Percentiles rank a stretch among this genome's conserved stretches.
phyloP scores from a whole-genome alignment of 2,329 filamentous ascomycete species.

The Penicillium olsonii region DNA sequence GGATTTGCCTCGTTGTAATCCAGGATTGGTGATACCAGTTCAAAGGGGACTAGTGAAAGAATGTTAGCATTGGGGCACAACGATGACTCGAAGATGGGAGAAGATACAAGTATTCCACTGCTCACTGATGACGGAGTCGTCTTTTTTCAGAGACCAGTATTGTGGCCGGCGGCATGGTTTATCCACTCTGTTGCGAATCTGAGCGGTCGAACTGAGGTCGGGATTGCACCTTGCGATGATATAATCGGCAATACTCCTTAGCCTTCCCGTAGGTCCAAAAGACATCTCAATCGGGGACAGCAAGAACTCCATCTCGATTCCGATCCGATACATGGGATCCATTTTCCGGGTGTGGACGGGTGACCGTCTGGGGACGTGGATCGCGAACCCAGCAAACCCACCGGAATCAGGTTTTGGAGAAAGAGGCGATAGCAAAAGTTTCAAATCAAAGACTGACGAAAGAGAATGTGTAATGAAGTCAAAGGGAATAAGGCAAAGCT shows the following conservation, averaged over 20 bases:
- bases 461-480: no score
- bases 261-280: not conserved
- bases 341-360: not conserved
- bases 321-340: not conserved
- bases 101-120: not conserved
- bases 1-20: not conserved
- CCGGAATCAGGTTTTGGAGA: no score
- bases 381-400: no score
- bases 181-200: not conserved
- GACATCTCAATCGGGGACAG: not conserved
- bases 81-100: not conserved
- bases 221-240: not conserved
- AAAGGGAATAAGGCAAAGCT: no score
- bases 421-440: no score
- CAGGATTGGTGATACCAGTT: not conserved
- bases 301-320: not conserved
- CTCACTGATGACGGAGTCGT: not conserved
- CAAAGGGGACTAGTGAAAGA: not conserved
- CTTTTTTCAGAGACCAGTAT: not conserved
- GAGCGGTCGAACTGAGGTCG: not conserved
- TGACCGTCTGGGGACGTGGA: not conserved
- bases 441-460: no score
- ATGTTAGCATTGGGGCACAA: not conserved
- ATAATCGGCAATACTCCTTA: not conserved
- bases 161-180: not conserved